Evolutionary conservation across 495 filamentous ascomycete genomes (phyloP).

Genomic region (Tuber borchii): DNA sequence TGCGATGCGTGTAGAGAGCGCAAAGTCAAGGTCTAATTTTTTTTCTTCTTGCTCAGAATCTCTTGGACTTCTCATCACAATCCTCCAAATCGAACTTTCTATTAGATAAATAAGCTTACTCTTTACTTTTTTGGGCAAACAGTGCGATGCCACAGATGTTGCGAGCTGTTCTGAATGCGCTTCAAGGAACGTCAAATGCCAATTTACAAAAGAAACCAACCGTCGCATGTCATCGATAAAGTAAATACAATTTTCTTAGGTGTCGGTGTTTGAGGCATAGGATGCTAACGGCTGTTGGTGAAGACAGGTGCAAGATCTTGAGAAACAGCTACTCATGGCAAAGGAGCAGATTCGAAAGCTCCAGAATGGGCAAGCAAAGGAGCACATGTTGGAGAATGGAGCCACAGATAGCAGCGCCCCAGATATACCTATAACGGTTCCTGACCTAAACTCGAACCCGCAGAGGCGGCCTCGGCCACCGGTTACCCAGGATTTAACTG

Average conservation of each 20-base stretch:
- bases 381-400: slow-evolving; percentile 45
- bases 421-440: slow-evolving; percentile 47
- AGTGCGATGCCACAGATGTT: slow-evolving; percentile 95
- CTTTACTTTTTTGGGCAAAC: slow-evolving; percentile 21
- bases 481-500: slow-evolving; percentile 60
- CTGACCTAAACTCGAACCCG: slow-evolving; percentile 61
- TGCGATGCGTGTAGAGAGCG: slow-evolving; percentile 96
- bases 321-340: slow-evolving; percentile 75
- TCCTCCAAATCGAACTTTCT: slow-evolving; percentile 5
- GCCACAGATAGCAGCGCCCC: slow-evolving; percentile 54
- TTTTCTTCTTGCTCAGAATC: slow-evolving; percentile 12
- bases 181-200: slow-evolving; percentile 89
- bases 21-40: slow-evolving; percentile 73
- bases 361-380: slow-evolving; percentile 23
- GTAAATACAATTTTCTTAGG: slow-evolving; percentile 45
- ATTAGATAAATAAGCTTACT: slow-evolving; percentile 21
- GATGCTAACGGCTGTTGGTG: slow-evolving; percentile 9
- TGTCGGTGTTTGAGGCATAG: background rate
- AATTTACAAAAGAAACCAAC: slow-evolving; percentile 99
- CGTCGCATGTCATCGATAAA: slow-evolving; percentile 98
- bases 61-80: background rate
- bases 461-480: slow-evolving; percentile 55
- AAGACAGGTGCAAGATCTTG: slow-evolving; percentile 89
- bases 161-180: slow-evolving; percentile 93
- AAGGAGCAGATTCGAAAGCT: slow-evolving; percentile 44